phyloP scores from a whole-genome alignment of 495 filamentous ascomycete species.

The Penicillium goetzii region DNA sequence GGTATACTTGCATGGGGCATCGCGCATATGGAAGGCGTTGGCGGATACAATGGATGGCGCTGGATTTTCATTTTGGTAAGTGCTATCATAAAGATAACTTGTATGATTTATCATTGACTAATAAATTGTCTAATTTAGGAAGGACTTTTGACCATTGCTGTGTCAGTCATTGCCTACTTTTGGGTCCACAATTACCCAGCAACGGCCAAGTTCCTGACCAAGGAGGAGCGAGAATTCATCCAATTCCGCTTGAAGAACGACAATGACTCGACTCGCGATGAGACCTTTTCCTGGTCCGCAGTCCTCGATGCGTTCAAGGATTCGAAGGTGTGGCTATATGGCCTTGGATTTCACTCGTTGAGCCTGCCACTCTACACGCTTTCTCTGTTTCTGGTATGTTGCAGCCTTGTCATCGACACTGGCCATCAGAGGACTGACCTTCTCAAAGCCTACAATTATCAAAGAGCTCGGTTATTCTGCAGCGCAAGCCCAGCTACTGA shows the following conservation, averaged over 20 bases:
- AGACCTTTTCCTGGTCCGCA: constrained; percentile 67
- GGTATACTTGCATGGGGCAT: constrained; percentile 71
- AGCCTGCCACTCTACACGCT: constrained; percentile 77
- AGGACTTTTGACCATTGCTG: constrained; percentile 67
- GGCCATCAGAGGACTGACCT: neutral
- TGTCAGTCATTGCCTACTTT: constrained; percentile 64
- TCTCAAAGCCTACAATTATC: constrained; percentile 67
- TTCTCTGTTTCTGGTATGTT: constrained; percentile 69
- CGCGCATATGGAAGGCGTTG: constrained; percentile 64
- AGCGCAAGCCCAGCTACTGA: constrained; percentile 70
- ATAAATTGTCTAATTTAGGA: constrained; percentile 48
- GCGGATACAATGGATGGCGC: constrained; percentile 71
- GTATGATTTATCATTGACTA: neutral
- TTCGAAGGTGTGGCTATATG: constrained; percentile 75
- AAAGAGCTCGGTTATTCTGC: constrained; percentile 67
- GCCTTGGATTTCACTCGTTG: constrained; percentile 73
- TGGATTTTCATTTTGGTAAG: constrained; percentile 79
- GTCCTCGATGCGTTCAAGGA: constrained; percentile 68
- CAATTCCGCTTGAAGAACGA: constrained; percentile 62
- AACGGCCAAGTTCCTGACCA: constrained; percentile 67
- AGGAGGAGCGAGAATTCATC: constrained; percentile 64
- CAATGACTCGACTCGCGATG: constrained; percentile 62
- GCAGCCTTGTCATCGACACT: neutral
- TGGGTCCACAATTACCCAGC: constrained; percentile 76
- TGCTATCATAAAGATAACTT: neutral